Evolutionary conservation across 345 rosid genomes (phyloP).

Genomic region (Salix viminalis): DNA sequence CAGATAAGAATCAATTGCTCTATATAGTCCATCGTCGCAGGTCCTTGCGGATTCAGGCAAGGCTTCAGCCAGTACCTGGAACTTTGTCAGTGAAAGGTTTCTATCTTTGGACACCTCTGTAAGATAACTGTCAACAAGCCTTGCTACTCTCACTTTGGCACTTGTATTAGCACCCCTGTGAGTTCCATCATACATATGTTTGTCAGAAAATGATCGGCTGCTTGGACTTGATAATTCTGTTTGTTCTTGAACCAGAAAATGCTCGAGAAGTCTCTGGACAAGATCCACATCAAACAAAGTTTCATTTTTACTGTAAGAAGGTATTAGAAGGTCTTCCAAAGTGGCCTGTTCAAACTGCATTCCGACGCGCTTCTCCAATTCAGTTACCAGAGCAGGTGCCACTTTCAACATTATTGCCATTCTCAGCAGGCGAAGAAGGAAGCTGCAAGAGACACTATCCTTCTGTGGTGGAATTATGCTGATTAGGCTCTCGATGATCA

Average conservation of each 20-base stretch:
- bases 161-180: constrained; percentile 44
- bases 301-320: constrained; percentile 57
- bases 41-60: constrained; percentile 91
- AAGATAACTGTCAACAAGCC: constrained; percentile 93
- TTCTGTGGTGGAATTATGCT: constrained; percentile 92
- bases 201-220: constrained; percentile 49
- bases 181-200: constrained; percentile 50
- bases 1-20: constrained; percentile 91
- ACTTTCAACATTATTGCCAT: constrained; percentile 82
- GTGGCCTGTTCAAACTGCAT: constrained; percentile 97
- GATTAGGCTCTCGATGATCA: constrained; percentile 81
- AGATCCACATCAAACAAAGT: constrained; percentile 88
- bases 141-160: constrained; percentile 94
- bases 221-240: constrained; percentile 77
- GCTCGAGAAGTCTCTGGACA: constrained; percentile 85
- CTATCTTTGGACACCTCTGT: constrained; percentile 95
- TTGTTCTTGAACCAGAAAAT: constrained; percentile 90
- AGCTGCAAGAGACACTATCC: constrained; percentile 81
- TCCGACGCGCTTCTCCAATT: constrained; percentile 88
- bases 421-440: constrained; percentile 75
- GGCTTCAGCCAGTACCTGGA: constrained; percentile 93
- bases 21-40: constrained; percentile 96
- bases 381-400: constrained; percentile 86
- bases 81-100: constrained; percentile 78
- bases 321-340: constrained; percentile 75